Base-by-base conservation (phyloP, 179 eudicot species). In the Pouteria campechiana region DNA sequence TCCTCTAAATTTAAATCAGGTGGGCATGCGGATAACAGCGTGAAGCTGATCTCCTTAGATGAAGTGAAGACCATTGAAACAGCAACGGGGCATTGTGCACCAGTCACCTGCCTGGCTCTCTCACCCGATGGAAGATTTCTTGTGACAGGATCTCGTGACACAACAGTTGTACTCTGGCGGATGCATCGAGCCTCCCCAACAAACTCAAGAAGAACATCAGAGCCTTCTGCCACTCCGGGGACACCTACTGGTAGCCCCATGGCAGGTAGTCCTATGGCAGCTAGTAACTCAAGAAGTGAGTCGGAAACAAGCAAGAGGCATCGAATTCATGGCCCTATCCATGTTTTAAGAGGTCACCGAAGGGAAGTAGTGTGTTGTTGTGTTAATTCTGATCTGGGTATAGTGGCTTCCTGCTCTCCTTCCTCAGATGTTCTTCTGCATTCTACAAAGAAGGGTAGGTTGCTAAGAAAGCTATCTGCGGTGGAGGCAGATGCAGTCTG, bases 71-170 rank as follows among this genome's bases (percentile, higher is more conserved):
- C 99, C 36, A 69, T 92, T 19, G 99, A 92, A 72, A 69, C 73
- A 58, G 99, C 99, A 43, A 61, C 67, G 41, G 93, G 85, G 17
- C 99, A 92, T 58, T 82, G 72, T 68, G 96, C 93, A 48, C 99
- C 96, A 12, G 96, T 92, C 37, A 87, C 96, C 34, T 92, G 96
- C 62, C 52, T 92, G 64, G 55, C 94, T 50, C 67, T 83, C 63
- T 87, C 96, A 37, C 65, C 92, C 12, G 85, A 75, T 58, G 65
- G 85, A 70, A 82, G 46, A 49, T 87, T 82, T 58, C 94, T 92
- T 17, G 92, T 92, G 53, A 77, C 92, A 22, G 99, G 99, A 50
- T 87, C 99, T 32, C 70, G 81, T 14, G 99, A 92, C 49, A 51
- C 96, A 29, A 87, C 96, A 6, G 66, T 71, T 36, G 52, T 92